These are phyloP conservation scores for Flaveria ramosissima DNA, from an alignment of 129 eudicot genomes.

Conservation along the genomic window DNA sequence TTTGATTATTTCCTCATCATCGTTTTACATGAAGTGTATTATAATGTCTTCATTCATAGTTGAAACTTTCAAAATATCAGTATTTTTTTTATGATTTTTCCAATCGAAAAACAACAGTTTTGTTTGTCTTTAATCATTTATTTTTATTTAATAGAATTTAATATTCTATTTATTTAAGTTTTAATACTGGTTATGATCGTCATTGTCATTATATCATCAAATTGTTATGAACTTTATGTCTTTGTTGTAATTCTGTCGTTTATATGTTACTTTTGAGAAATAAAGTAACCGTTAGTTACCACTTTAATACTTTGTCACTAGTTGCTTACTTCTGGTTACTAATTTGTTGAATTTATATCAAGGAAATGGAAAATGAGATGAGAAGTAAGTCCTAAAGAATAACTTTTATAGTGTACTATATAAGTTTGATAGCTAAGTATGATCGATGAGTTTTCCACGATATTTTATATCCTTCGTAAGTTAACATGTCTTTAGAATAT, in stretches of 20 bases:
- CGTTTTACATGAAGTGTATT: constrained; percentile 12
- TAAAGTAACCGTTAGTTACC: not conserved
- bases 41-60: constrained; percentile 3
- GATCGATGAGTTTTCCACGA: too few species aligned
- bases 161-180: not conserved
- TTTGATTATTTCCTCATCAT: constrained; percentile 2
- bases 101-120: not conserved
- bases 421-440: too few species aligned
- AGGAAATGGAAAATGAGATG: not conserved
- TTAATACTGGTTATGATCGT: not conserved
- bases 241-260: not conserved
- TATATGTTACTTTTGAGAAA: not conserved
- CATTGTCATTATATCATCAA: too few species aligned
- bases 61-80: not conserved
- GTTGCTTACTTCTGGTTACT: not conserved
- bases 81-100: not conserved
- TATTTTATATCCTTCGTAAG: too few species aligned
- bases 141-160: not conserved
- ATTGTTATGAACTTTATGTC: not conserved
- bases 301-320: not conserved
- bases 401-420: too few species aligned
- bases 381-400: not conserved
- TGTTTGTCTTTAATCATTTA: constrained; percentile 10
- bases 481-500: too few species aligned
- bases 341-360: too few species aligned